Evolutionary conservation across 768 basidiomycete species (phyloP), one percentile per base, ranked within the genome.

Genomic region (Leucocoprinus sp.): DNA sequence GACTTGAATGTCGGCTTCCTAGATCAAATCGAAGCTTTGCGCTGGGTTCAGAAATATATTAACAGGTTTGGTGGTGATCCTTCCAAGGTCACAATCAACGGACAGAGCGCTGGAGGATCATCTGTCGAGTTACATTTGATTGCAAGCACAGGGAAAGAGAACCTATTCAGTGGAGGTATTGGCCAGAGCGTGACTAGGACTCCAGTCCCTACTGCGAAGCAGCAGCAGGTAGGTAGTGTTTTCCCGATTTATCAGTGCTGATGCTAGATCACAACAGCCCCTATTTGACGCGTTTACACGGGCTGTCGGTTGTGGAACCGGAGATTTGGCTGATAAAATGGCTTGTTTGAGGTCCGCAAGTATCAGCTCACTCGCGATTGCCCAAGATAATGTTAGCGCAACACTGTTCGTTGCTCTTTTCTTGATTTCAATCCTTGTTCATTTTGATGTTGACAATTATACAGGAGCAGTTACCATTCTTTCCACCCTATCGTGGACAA

Each of bases 41-140:
- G 71, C 53, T 85, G 81, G 81, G 69, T 83, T 0, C 70, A 80
- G 43, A 67, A 73, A 52, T 73, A 82, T 55, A 78, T 84, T 50
- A 52, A 51, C n/a, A 61, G 68, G 1, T 85, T 83, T 47, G 81
- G 82, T 2, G 82, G 82, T 9, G 74, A 84, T 57, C 72, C 74
- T 1, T 50, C 51, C 0, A 74, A 71, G 45, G 77, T 78, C 12
- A 74, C 72, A 0, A 64, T 78, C n/a, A 31, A 31, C n/a, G 31
- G 31, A 31, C 31, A 31, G 31, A 31, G 31, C 14, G 31, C 31
- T 31, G 31, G 31, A 4, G 31, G 31, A 31, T 31, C 31, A 4
- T 31, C 31, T 31, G 11, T 31, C 14, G 31, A 31, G 31, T 31
- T 31, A 14, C 31, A 31, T 31, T 12, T 31, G 4, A n/a, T 31